Conservation (phyloP, 208 protist genomes). For the Giardia duodenalis region DNA sequence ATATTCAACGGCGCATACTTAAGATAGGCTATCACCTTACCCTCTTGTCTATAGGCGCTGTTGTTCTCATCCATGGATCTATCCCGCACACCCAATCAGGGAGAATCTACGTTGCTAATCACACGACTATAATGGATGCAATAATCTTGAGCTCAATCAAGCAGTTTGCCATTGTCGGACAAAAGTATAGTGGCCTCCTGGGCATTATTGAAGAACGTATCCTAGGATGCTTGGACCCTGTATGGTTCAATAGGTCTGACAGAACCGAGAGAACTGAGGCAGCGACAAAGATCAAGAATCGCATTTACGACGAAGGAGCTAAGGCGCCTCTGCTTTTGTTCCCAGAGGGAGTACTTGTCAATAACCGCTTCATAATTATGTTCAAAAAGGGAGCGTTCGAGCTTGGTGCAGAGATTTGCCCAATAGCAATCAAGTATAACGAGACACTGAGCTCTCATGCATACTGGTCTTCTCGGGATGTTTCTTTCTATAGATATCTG, state of each 20-base stretch:
- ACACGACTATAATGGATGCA: constrained; percentile 41
- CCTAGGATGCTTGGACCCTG: constrained; percentile 19
- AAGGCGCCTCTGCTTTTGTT: constrained; percentile 42
- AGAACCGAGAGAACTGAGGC: constrained; percentile 23
- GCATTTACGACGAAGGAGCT: background rate
- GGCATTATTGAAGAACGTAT: constrained; percentile 44
- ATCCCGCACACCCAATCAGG: constrained; percentile 32
- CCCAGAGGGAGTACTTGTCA: constrained; percentile 48
- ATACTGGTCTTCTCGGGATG: constrained; percentile 39
- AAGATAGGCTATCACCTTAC: background rate
- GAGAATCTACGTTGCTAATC: constrained; percentile 45
- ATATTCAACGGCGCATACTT: constrained; percentile 19
- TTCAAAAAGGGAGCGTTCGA: constrained; percentile 51
- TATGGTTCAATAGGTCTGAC: constrained; percentile 48
- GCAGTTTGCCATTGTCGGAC: constrained; percentile 36
- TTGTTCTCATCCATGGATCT: constrained; percentile 38
- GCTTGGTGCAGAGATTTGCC: constrained; percentile 43
- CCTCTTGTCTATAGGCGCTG: constrained; percentile 5
- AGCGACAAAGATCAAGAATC: constrained; percentile 15
- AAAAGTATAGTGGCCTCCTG: constrained; percentile 40
- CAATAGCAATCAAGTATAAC: constrained; percentile 49
- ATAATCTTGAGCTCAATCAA: constrained; percentile 19
- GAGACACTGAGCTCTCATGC: constrained; percentile 36
- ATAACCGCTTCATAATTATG: constrained; percentile 46
- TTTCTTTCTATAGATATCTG: constrained; percentile 35